Percentiles rank a stretch among this genome's conserved stretches.
These are phyloP conservation scores for Uronychia setigera DNA, from an alignment of 73 alveolate species.

Conservation along the genomic window DNA sequence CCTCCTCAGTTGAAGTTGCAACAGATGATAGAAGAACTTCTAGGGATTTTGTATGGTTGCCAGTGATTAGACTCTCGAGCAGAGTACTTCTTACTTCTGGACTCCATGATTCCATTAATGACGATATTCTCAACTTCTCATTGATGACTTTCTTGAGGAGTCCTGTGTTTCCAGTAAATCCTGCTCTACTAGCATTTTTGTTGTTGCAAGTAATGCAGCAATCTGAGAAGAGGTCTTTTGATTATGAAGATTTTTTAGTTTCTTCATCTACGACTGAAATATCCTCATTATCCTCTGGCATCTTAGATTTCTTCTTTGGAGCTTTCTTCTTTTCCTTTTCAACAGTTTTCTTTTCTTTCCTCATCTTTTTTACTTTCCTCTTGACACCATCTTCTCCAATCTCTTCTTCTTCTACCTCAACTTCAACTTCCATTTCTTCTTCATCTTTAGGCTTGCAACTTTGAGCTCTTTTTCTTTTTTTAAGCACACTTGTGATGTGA, in stretches of 20 bases:
- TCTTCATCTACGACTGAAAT: constrained; percentile 7
- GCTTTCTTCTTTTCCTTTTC: constrained; percentile 5
- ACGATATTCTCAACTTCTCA: constrained; percentile 14
- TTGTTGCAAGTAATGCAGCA: constrained; percentile 51
- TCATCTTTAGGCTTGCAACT: not conserved
- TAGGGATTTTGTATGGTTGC: constrained; percentile 2
- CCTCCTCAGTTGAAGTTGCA: constrained; percentile 18
- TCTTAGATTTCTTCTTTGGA: constrained; percentile 2
- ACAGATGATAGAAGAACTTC: constrained; percentile 9
- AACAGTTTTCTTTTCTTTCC: constrained; percentile 17
- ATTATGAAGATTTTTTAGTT: not conserved
- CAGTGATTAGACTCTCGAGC: constrained; percentile 13
- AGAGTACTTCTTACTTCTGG: constrained; percentile 42
- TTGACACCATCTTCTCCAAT: not conserved
- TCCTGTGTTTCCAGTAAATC: not conserved
- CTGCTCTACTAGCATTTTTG: constrained; percentile 23
- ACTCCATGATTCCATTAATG: constrained; percentile 20
- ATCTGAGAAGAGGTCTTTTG: constrained; percentile 3
- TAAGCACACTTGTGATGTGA: not conserved
- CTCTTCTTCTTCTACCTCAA: constrained; percentile 7
- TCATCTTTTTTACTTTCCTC: not conserved
- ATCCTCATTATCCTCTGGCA: constrained; percentile 13
- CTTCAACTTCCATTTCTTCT: not conserved
- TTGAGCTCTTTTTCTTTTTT: not conserved
- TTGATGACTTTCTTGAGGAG: constrained; percentile 17